These are phyloP conservation scores for Phytopythium vexans DNA, from an alignment of 352 stramenopile species.

Conservation along the genomic window DNA sequence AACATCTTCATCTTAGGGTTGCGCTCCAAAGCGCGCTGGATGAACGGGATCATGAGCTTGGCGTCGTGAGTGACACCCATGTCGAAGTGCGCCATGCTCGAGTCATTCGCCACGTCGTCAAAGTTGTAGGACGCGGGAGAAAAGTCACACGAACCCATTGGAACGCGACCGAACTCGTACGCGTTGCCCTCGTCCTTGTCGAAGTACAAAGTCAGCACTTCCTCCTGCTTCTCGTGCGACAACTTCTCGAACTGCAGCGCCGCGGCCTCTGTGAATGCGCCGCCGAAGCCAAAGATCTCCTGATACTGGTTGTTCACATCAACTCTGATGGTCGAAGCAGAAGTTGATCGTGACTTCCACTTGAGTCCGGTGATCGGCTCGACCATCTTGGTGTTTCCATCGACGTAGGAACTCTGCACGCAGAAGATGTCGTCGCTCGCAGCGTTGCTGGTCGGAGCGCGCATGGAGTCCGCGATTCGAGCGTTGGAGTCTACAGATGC, in stretches of 20 bases:
- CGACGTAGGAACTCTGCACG: constrained; percentile 65
- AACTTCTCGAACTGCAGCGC: constrained; percentile 87
- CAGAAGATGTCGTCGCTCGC: constrained; percentile 28
- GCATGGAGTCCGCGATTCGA: too few relatives aligned
- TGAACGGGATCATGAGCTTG: constrained; percentile 80
- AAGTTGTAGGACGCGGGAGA: constrained; percentile 85
- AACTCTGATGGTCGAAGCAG: constrained; percentile 42
- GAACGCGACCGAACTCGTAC: constrained; percentile 89
- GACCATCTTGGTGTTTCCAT: constrained; percentile 65
- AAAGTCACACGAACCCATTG: constrained; percentile 91
- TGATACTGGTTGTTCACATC: constrained; percentile 58
- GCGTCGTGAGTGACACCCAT: constrained; percentile 72
- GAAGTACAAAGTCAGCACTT: constrained; percentile 89
- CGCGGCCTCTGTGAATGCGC: constrained; percentile 91
- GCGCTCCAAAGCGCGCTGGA: constrained; percentile 61
- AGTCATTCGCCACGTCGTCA: constrained; percentile 75
- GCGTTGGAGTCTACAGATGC: too few relatives aligned
- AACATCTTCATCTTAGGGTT: constrained; percentile 83
- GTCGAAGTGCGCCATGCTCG: constrained; percentile 74
- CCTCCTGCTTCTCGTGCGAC: constrained; percentile 65
- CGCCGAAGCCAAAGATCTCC: constrained; percentile 89
- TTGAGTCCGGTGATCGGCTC: constrained; percentile 41
- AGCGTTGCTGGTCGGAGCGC: too few relatives aligned
- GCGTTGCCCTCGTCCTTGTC: constrained; percentile 66
- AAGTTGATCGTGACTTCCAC: constrained; percentile 16